Evolutionary conservation across 331 rosid species (phyloP).

Genomic region (Pyracantha coccinea): DNA sequence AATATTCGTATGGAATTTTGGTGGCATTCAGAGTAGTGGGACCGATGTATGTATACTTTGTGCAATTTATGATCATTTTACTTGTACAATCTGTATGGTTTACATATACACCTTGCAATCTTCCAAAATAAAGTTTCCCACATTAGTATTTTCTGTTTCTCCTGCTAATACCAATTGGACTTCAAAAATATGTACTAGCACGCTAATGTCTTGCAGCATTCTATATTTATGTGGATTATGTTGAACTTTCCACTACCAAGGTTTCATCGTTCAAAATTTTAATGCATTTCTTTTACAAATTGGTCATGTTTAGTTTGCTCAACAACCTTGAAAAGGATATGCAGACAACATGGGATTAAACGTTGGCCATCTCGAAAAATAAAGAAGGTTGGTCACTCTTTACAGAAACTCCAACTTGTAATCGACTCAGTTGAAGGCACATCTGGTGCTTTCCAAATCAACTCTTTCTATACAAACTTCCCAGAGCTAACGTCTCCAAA

Average conservation of each 20-base stretch:
- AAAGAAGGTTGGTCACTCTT: conserved; percentile 95
- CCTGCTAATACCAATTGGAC: background rate
- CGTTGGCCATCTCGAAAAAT: conserved; percentile 99
- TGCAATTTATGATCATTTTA: background rate
- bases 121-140: background rate
- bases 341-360: conserved; percentile 91
- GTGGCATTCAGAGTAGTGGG: background rate
- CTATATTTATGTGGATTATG: conserved; percentile 1
- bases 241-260: background rate
- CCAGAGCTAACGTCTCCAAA: conserved; percentile 72
- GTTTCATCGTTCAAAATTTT: background rate
- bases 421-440: conserved; percentile 89
- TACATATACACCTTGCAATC: background rate
- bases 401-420: conserved; percentile 84
- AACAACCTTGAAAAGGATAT: conserved; percentile 87
- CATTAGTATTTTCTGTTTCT: background rate
- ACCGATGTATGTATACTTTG: background rate
- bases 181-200: background rate
- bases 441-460: conserved; percentile 75
- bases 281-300: conserved; percentile 3
- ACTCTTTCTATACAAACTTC: conserved; percentile 73
- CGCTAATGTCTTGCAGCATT: background rate
- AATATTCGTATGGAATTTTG: background rate
- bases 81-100: background rate
- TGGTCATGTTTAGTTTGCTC: conserved; percentile 60